Evolutionary conservation across 2,329 filamentous ascomycete genomes (phyloP), one percentile per base, ranked within the genome.

Genomic region (Aspergillus awamori): DNA sequence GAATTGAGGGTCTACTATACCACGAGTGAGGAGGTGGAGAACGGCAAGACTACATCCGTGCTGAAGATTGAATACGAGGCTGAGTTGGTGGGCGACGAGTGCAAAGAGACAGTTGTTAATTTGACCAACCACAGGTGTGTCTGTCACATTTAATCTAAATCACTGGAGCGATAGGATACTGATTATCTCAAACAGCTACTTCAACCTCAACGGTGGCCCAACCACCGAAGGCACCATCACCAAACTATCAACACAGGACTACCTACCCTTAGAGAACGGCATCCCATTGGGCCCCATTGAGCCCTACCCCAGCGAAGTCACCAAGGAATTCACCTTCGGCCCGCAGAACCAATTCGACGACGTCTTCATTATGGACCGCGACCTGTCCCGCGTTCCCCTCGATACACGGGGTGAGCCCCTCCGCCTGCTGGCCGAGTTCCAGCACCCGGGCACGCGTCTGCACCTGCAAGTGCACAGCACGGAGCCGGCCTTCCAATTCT

Each of bases 401-500:
- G 89, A 92, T 75, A 91, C 89, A 10, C 87, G 89, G 65, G 72
- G 72, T 2, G 75, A 79, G 59, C 85, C 90, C 1, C 81, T 97
- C 41, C 83, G 82, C 60, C 87, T 85, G 61, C 86, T 94, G 49
- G 86, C 91, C 49, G 81, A 85, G 24, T 90, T 95, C 61, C 85
- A 85, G 76, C 92, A 97, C 76, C 86, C 92, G 5, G 82, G 81
- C 53, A 89, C 88, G 28, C 86, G 87, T 64, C 83, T 97, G 67
- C 89, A 96, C 74, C 86, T 98, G 53, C 91, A 97, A 77, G 89
- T 97, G 5, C 82, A 87, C 71, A 95, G 91, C 81, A 98, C 94
- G 0, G 94, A 98, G 81, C 95, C 95, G 0, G 91, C 92, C 0
- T 98, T 97, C 83, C 94, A 98, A 77, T 96, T 97, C 80, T 98